These are phyloP conservation scores for Daldinia sp. DNA, from an alignment of 2,329 filamentous ascomycete species.

Conservation along the genomic window DNA sequence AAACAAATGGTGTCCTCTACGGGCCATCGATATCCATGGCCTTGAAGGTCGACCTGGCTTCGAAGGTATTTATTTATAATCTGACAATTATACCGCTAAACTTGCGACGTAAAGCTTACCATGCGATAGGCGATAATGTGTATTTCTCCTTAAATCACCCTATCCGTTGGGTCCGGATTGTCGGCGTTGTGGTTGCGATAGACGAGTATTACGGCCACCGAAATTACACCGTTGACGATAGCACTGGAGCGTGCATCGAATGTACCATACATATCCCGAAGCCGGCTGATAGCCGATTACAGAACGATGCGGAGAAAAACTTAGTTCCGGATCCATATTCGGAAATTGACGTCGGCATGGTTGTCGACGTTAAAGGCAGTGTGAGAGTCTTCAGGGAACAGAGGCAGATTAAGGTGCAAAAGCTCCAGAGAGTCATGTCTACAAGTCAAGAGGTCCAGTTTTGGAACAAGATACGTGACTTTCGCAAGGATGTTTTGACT, in stretches of 20 bases:
- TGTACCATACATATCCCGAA: conserved; percentile 52
- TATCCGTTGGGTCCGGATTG: conserved; percentile 78
- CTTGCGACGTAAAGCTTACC: conserved; percentile 18
- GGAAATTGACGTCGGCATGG: conserved; percentile 61
- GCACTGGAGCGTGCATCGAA: conserved; percentile 71
- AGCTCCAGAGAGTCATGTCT: conserved; percentile 60
- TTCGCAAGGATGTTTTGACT: conserved; percentile 63
- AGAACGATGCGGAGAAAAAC: conserved; percentile 7
- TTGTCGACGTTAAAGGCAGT: conserved; percentile 69
- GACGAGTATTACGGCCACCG: conserved; percentile 62
- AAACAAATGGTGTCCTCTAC: conserved; percentile 69
- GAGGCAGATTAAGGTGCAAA: conserved; percentile 66
- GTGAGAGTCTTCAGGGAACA: conserved; percentile 61
- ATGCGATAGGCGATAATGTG: conserved; percentile 62
- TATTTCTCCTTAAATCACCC: conserved; percentile 80
- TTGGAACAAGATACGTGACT: conserved; percentile 67
- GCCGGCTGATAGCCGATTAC: conserved; percentile 16
- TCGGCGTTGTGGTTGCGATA: conserved; percentile 75
- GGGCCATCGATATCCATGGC: conserved; percentile 61
- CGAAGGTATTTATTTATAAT: conserved; percentile 58
- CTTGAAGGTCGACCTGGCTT: conserved; percentile 64
- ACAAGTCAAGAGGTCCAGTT: conserved; percentile 70
- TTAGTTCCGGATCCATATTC: conserved; percentile 28
- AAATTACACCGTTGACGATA: conserved; percentile 73
- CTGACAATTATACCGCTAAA: background rate